Evolutionary conservation across 805 yeast genomes (phyloP).

Genomic region (Henningerozyma blattae): DNA sequence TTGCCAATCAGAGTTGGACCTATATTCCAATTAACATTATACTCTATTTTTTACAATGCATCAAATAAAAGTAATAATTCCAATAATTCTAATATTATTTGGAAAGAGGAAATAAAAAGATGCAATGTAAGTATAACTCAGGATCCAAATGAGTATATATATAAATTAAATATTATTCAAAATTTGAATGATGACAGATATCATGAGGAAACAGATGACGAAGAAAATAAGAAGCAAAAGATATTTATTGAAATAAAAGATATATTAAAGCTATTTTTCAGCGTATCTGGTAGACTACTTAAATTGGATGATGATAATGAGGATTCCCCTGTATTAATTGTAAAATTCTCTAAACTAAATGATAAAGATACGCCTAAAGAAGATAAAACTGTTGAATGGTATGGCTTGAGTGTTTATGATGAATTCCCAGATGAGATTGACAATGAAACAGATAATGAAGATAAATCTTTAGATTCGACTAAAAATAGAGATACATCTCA

Average conservation of each 20-base stretch:
- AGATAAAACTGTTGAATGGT: conserved; percentile 30
- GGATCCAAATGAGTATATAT: conserved; percentile 22
- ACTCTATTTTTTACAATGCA: conserved; percentile 50
- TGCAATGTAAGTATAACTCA: conserved; percentile 32
- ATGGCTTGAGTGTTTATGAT: conserved; percentile 37
- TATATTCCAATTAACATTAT: conserved; percentile 41
- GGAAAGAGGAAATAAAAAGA: conserved; percentile 65
- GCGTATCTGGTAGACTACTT: conserved; percentile 56
- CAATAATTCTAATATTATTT: conserved; percentile 33
- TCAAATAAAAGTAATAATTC: conserved; percentile 16
- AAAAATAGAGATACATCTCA: too few species aligned
- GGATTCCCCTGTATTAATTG: conserved; percentile 51
- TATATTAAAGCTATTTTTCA: conserved; percentile 46
- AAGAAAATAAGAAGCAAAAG: conserved; percentile 7
- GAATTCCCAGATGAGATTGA: conserved; percentile 19
- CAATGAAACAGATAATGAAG: conserved; percentile 14
- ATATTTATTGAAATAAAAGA: conserved; percentile 28
- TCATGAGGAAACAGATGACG: conserved; percentile 45
- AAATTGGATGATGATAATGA: conserved; percentile 45
- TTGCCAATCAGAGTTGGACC: conserved; percentile 43
- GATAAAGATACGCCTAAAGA: conserved; percentile 13
- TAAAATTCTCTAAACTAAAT: too few species aligned
- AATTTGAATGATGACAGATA: conserved; percentile 60
- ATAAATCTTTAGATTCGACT: too few species aligned
- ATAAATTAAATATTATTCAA: conserved; percentile 39